These are phyloP conservation scores for Besnoitia besnoiti DNA, from an alignment of 169 alveolate genomes.

Conservation along the genomic window DNA sequence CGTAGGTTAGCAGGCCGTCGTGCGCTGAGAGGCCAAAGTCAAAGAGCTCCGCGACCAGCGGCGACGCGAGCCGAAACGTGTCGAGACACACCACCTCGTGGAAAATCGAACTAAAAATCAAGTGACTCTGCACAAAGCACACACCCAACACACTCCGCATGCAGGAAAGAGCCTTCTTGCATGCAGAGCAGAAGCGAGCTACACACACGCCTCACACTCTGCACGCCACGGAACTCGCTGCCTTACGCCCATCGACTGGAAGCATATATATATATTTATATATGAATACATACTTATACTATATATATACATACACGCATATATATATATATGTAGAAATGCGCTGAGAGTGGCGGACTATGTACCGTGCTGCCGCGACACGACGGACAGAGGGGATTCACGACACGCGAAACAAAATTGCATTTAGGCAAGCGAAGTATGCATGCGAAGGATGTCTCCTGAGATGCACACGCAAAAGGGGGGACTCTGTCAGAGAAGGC, in stretches of 20 bases:
- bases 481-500: no score
- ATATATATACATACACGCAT: not conserved
- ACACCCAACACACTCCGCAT: not conserved
- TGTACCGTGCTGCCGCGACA: no score
- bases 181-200: no score
- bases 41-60: slow-evolving; percentile 33
- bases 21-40: slow-evolving; percentile 21
- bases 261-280: not conserved
- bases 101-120: not conserved
- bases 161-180: not conserved
- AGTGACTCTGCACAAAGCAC: not conserved
- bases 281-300: not conserved
- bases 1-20: slow-evolving; percentile 42
- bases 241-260: no score
- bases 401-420: no score
- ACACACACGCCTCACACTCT: no score
- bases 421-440: no score
- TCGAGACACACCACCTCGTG: slow-evolving; percentile 31
- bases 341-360: no score
- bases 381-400: no score
- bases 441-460: no score
- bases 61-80: slow-evolving; percentile 11
- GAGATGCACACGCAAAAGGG: no score
- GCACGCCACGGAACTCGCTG: no score
- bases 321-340: not conserved